Evolutionary conservation across 257 asterid genomes (phyloP), one percentile per base, ranked within the genome.

Genomic region (Cruciata laevipes): DNA sequence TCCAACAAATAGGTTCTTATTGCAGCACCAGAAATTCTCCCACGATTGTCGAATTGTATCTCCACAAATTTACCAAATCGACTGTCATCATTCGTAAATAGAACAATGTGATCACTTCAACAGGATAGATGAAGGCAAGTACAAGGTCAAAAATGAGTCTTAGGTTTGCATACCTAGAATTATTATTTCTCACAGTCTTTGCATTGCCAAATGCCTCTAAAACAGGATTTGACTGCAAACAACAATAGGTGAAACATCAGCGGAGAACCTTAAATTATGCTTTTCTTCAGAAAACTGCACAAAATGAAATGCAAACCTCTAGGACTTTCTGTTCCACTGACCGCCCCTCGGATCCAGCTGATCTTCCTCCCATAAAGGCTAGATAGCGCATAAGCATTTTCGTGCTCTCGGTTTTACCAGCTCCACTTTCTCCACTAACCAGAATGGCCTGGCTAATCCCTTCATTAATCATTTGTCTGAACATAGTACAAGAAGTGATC

Each of bases 391-490:
- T 91, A 61, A 91, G 85, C 84, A 80, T 83, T 73, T 88, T 91
- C 21, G 96, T 91, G 83, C 90, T 86, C 77, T 91, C 98, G 66
- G 98, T 91, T 87, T 91, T 91, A 38, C 98, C 98, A 30, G 96
- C 98, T 75, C 96, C 98, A 72, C 98, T 91, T 81, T 91, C 97
- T 70, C 97, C 97, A 79, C 97, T 91, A 49, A 91, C 97, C 86
- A 91, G 82, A 78, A 91, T 91, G 32, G 97, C 61, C 71, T 91
- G 96, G 79, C 95, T 85, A 66, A 82, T 77, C 63, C 82, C 83
- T 66, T 89, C 96, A 67, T 81, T 80, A 55, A 91, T 85, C 96
- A 91, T 85, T 78, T 78, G 87, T 85, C 98, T 91, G 86, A 78
- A 80, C 7, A 61, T 53, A 55, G 74, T 60, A 74, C 69, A 53